Conservation (phyloP, 306 rosid genomes). For the Calophaca sinica region DNA sequence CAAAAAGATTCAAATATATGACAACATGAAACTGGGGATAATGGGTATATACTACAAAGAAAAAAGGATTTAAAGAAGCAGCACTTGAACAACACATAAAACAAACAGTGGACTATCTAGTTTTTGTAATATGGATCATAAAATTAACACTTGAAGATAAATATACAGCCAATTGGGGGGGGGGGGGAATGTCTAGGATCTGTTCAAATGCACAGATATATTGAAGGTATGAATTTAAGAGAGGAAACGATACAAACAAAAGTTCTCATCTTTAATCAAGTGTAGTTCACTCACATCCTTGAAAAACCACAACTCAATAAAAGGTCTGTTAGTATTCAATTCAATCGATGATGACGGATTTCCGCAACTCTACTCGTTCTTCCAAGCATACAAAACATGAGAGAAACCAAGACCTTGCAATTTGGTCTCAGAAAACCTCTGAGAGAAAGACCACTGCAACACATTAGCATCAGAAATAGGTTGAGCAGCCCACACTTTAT, state of each 20-base stretch:
- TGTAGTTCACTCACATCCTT: conserved; percentile 54
- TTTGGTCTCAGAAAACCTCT: conserved; percentile 81
- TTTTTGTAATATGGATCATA: conserved; percentile 47
- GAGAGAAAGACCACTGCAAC: conserved; percentile 86
- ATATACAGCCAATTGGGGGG: conserved; percentile 65
- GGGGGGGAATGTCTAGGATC: conserved; percentile 50
- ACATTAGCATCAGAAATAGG: conserved; percentile 68
- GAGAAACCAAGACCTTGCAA: conserved; percentile 78
- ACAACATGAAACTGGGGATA: conserved; percentile 13
- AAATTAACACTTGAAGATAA: conserved; percentile 63
- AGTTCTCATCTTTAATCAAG: conserved; percentile 53
- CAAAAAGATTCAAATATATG: conserved; percentile 30
- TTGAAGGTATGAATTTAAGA: conserved; percentile 47
- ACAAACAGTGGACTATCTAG: not conserved
- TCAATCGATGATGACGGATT: conserved; percentile 41
- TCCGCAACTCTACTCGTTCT: conserved; percentile 68
- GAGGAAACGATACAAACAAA: conserved; percentile 55
- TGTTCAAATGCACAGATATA: conserved; percentile 63
- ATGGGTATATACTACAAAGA: not conserved
- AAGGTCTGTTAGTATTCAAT: conserved; percentile 66
- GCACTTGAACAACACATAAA: conserved; percentile 28
- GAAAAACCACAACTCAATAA: conserved; percentile 66
- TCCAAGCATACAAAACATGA: conserved; percentile 90
- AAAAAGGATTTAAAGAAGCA: not conserved
- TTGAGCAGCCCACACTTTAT: conserved; percentile 76